Conservation (phyloP, 78 protist species). For the slime mould (Dictyostelium discoideum) region DNA sequence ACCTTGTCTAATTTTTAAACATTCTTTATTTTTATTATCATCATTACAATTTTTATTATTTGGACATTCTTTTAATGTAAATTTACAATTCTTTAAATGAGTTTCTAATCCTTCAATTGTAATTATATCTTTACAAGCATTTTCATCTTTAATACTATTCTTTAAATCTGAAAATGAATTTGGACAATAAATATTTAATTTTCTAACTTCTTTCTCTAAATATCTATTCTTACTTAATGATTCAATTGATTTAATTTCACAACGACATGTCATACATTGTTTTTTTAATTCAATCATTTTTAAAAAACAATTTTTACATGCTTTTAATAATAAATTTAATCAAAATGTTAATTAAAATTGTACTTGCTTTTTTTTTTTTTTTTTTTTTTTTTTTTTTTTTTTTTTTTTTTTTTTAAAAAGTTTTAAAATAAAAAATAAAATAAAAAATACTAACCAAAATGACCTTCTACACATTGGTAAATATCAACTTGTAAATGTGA, state of each 20-base stretch:
- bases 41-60: background rate
- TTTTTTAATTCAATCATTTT: background rate
- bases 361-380: too few species aligned
- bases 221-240: background rate
- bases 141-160: background rate
- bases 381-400: background rate
- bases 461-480: background rate
- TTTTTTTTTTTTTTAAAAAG: too few species aligned
- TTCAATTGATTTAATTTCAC: background rate
- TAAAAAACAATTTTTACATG: background rate
- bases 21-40: background rate
- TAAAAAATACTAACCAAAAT: background rate
- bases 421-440: background rate
- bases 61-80: background rate
- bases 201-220: constrained; percentile 17
- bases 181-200: background rate
- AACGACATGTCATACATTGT: background rate
- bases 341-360: too few species aligned
- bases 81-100: constrained; percentile 4
- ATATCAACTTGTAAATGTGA: background rate
- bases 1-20: background rate
- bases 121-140: background rate
- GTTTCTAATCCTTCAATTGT: background rate
- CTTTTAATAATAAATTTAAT: too few species aligned
- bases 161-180: background rate